phyloP scores from a whole-genome alignment of 345 rosid species.

The Gossypium bickii region DNA sequence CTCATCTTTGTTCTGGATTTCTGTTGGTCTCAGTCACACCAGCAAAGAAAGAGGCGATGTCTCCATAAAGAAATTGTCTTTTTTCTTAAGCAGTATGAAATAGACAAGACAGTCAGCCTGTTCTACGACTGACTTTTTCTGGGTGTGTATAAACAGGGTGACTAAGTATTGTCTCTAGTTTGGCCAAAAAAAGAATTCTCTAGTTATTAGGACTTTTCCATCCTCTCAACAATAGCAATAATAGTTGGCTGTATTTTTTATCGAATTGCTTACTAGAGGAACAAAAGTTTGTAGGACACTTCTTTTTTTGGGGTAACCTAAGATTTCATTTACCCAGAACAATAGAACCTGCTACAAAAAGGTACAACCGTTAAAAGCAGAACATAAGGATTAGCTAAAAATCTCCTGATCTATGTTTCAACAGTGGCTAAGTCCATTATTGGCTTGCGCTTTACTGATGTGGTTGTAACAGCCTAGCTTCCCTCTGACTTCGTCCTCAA shows the following conservation, averaged over 20 bases:
- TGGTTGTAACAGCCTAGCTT: neutral
- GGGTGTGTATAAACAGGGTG: neutral
- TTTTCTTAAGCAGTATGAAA: neutral
- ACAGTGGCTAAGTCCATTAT: too few species aligned
- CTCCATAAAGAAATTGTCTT: neutral
- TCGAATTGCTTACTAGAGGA: neutral
- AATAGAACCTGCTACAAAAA: neutral
- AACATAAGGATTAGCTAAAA: neutral
- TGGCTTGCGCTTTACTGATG: too few species aligned
- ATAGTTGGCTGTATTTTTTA: neutral
- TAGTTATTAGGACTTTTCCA: neutral
- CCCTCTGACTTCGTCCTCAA: too few species aligned
- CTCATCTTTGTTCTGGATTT: neutral
- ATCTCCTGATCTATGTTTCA: neutral
- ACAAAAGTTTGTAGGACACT: neutral
- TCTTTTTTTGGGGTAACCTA: neutral
- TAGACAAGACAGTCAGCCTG: neutral
- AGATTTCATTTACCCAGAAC: neutral
- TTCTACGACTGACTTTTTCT: too few species aligned
- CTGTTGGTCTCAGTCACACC: neutral
- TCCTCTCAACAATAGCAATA: neutral
- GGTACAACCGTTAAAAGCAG: neutral
- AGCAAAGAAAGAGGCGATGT: neutral
- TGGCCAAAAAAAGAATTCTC: too few species aligned
- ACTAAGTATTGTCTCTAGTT: neutral